Evolutionary conservation across 2,329 filamentous ascomycete species (phyloP).

Genomic region (Apiospora pterosperma): DNA sequence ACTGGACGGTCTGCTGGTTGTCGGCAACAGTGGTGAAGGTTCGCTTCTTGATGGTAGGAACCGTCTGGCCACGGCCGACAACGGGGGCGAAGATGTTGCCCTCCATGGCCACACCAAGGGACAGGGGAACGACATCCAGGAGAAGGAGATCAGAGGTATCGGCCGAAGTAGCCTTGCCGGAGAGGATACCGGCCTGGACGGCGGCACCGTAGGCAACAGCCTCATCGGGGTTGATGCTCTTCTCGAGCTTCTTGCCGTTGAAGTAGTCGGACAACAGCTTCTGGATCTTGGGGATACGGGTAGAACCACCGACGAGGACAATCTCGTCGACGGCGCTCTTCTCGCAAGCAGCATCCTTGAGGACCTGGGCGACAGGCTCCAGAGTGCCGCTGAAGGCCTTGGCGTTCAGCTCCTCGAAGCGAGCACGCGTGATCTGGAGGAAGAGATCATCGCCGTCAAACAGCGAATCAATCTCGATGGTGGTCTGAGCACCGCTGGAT

Average conservation of each 20-base stretch:
- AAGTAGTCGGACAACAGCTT: conserved; percentile 99
- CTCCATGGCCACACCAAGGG: conserved; percentile 98
- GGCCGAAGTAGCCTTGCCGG: conserved; percentile 93
- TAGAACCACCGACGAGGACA: conserved; percentile 97
- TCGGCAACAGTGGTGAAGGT: conserved; percentile 83
- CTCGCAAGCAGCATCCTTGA: conserved; percentile 85
- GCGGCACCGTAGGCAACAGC: conserved; percentile 98
- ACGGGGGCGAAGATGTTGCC: conserved; percentile 98
- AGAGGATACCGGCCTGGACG: conserved; percentile 97
- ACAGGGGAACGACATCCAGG: conserved; percentile 93
- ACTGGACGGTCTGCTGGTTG: conserved; percentile 78
- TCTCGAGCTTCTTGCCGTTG: conserved; percentile 99
- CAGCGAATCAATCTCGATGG: conserved; percentile 97
- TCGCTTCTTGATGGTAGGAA: conserved; percentile 78
- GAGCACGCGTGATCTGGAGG: conserved; percentile 93
- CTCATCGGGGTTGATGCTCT: conserved; percentile 99
- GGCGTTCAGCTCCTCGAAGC: conserved; percentile 98
- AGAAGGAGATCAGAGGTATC: conserved; percentile 94
- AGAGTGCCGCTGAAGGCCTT: conserved; percentile 93
- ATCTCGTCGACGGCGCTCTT: conserved; percentile 97
- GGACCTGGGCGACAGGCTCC: conserved; percentile 91
- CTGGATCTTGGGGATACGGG: conserved; percentile 98
- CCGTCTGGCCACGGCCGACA: conserved; percentile 73
- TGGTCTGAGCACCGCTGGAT: conserved; percentile 95
- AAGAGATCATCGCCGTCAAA: conserved; percentile 98